Conservation (phyloP, 768 basidiomycete genomes). For the Lactarius tabidus region DNA sequence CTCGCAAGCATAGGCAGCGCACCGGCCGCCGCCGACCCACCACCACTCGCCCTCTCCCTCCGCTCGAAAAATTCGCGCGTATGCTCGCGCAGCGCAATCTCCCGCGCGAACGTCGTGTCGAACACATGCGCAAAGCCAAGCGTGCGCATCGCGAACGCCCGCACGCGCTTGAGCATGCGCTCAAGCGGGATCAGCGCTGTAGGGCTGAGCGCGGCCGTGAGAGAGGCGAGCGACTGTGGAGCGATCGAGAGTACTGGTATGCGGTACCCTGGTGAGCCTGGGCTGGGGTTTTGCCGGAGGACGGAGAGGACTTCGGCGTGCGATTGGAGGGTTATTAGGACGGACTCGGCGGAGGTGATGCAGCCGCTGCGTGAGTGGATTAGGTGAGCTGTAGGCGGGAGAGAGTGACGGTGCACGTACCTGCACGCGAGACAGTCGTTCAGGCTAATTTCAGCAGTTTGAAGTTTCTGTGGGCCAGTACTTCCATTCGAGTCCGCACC, state of each 20-base stretch:
- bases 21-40: constrained; percentile 21
- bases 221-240: constrained; percentile 80
- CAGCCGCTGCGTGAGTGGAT: constrained; percentile 62
- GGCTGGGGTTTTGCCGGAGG: constrained; percentile 51
- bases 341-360: constrained; percentile 97
- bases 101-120: constrained; percentile 93
- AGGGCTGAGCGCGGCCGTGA: constrained; percentile 59
- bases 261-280: constrained; percentile 40
- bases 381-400: background rate
- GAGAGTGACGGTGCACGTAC: constrained; percentile 42
- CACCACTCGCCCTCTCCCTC: constrained; percentile 35
- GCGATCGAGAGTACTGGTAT: constrained; percentile 81
- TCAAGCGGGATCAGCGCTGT: constrained; percentile 41
- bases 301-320: constrained; percentile 88
- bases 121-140: constrained; percentile 81
- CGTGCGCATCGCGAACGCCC: constrained; percentile 59
- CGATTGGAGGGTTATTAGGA: constrained; percentile 93
- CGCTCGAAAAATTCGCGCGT: constrained; percentile 70
- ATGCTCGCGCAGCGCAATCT: constrained; percentile 80
- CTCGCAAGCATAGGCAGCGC: constrained; percentile 88
- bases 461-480: constrained; percentile 54
- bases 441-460: constrained; percentile 92
- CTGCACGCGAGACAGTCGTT: constrained; percentile 99
- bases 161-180: constrained; percentile 66
- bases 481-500: constrained; percentile 22